A percentile compares a stretch with the other conserved stretches of the same genome.
These are phyloP conservation scores for Xenoacremonium recifei DNA, from an alignment of 2,329 filamentous ascomycete genomes.

Conservation along the genomic window DNA sequence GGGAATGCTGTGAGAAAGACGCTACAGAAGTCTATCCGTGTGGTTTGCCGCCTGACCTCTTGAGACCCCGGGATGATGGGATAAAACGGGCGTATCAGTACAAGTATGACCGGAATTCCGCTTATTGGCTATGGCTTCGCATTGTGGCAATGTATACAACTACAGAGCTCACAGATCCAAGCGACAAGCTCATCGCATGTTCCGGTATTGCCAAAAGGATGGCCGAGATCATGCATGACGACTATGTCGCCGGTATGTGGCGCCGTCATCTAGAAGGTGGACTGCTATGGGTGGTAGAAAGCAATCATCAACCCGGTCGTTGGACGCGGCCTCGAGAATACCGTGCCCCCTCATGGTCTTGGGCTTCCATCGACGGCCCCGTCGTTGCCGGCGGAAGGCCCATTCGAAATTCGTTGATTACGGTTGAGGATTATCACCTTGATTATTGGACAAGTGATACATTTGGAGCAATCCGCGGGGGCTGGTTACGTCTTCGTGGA, in stretches of 20 bases:
- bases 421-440: background rate
- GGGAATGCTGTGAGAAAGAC: constrained; percentile 3
- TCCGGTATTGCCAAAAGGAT: constrained; percentile 10
- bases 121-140: constrained; percentile 1
- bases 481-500: constrained; percentile 1
- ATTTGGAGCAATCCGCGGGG: background rate
- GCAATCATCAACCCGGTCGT: background rate
- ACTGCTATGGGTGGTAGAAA: constrained; percentile 1
- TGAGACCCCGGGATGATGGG: background rate
- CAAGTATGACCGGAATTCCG: background rate
- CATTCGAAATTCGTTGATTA: background rate
- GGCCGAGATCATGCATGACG: constrained; percentile 1
- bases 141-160: constrained; percentile 4
- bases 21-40: constrained; percentile 1
- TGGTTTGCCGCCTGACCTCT: background rate
- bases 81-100: background rate
- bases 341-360: constrained; percentile 3
- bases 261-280: constrained; percentile 3
- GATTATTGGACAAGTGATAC: background rate
- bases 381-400: background rate
- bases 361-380: background rate
- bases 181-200: constrained; percentile 6
- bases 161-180: constrained; percentile 4
- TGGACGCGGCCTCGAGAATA: background rate
- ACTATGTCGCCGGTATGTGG: constrained; percentile 14